Conservation (phyloP, 2,329 filamentous ascomycete genomes). For the Nemania sp. region DNA sequence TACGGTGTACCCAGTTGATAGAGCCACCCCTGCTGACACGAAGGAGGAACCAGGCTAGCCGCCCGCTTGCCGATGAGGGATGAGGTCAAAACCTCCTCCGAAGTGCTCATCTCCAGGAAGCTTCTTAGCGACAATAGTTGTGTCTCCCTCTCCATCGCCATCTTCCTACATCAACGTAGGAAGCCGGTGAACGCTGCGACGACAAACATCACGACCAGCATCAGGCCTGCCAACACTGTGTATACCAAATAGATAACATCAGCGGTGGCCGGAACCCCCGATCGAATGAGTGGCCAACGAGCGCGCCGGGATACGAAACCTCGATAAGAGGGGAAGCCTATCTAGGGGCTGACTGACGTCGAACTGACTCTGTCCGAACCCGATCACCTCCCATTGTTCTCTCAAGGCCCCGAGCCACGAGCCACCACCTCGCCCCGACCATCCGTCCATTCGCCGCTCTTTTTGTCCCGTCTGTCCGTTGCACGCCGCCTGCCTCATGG, state of each 20-base stretch:
- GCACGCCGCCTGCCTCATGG: constrained; percentile 64
- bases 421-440: neutral
- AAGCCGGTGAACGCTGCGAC: neutral
- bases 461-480: constrained; percentile 33
- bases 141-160: constrained; percentile 20
- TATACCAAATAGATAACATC: constrained; percentile 13
- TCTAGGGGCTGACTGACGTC: constrained; percentile 40
- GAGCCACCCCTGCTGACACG: constrained; percentile 34
- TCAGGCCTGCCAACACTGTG: constrained; percentile 9
- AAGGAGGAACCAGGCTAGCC: constrained; percentile 31
- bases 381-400: constrained; percentile 26
- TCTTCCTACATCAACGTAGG: constrained; percentile 1
- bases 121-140: constrained; percentile 35
- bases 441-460: constrained; percentile 10
- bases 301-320: constrained; percentile 32
- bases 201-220: constrained; percentile 1
- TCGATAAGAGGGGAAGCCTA: constrained; percentile 39
- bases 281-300: constrained; percentile 36
- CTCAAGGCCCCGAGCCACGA: constrained; percentile 7
- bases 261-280: constrained; percentile 31
- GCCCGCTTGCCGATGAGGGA: constrained; percentile 26
- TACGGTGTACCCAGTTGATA: constrained; percentile 20
- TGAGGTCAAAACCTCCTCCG: constrained; percentile 40
- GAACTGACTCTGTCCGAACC: constrained; percentile 38
- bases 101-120: constrained; percentile 33